Evolutionary conservation across 139 green algal species (phyloP), one percentile per base, ranked within the genome.

Genomic region (Chlamydomonas eustigma): DNA sequence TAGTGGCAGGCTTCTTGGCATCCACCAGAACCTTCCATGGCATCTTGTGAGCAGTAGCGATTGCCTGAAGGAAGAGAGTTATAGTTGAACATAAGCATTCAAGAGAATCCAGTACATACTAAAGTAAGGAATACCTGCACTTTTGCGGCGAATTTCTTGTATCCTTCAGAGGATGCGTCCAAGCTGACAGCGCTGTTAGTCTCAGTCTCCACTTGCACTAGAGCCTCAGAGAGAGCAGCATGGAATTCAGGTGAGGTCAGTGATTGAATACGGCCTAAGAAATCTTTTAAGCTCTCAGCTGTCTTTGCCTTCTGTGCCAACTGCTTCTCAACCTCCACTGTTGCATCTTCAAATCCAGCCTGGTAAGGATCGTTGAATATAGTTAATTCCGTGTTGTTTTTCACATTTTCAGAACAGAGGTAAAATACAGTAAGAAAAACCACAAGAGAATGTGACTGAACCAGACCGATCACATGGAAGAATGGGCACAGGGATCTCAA

Each of bases 91-190:
- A 76, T 5, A n/a, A 34, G n/a, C n/a, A n/a, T n/a, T n/a, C n/a
- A n/a, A n/a, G n/a, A n/a, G n/a, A n/a, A n/a, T n/a, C n/a, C n/a
- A n/a, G n/a, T n/a, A n/a, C n/a, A n/a, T n/a, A n/a, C n/a, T n/a
- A n/a, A n/a, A n/a, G n/a, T n/a, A n/a, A n/a, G n/a, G n/a, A n/a
- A n/a, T n/a, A n/a, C 80, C 84, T 89, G 79, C 50, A 89, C 81
- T 51, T 83, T 85, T 50, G 77, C 74, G n/a, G 85, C 82, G 58
- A 87, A 90, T 78, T 84, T 80, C 78, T 90, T 90, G 80, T 90
- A 90, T 5, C 80, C 82, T 2, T 75, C 50, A 28, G 65, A 81
- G 28, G 35, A 28, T 28, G 75, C 81, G 63, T 90, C 82, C 51
- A 87, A 69, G 1, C 64, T 64, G 0, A 90, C 74, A 8, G 70